Evolutionary conservation across 2,329 filamentous ascomycete genomes (phyloP), one percentile per base, ranked within the genome.

Genomic region (Curvularia lunata): DNA sequence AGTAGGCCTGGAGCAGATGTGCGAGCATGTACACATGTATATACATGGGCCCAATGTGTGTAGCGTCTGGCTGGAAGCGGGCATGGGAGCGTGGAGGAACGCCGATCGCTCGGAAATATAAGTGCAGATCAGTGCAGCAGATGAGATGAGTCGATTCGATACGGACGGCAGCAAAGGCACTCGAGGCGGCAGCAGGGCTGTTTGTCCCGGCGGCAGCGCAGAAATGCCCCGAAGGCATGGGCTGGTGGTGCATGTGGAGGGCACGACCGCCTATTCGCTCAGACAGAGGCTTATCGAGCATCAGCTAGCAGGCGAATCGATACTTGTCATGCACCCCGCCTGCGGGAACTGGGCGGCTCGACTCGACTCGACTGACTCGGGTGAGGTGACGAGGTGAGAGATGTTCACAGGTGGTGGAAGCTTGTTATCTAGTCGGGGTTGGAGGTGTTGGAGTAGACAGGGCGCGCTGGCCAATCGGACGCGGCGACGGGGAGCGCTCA

Each of bases 61-160:
- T 32, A 32, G 30, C 10, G 30, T 32, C 10, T n/a, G 32, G 32
- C 32, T 37, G 32, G 32, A n/a, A n/a, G 12, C 12, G 32, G 32
- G 16, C 32, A 13, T 37, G 12, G 10, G 10, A 1, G 48, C 25
- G 40, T 45, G 28, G 40, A 37, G 28, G 40, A 3, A 10, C 19
- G 49, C 40, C 49, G 49, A 52, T 52, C 49, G 40, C 19, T 45
- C 49, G 49, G 49, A 52, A 37, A 52, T 52, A 43, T 45, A 10
- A 21, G 19, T 38, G 49, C 40, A 52, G 40, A 52, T 52, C 40
- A 52, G 30, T 43, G 27, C 47, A 48, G 47, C 40, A 7, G 45
- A 21, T 47, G 28, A n/a, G 32, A 37, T n/a, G 32, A n/a, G 32
- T 37, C 16, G 32, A 37, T n/a, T n/a, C 13, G 13, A n/a, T 37